phyloP scores from a whole-genome alignment of 2,329 filamentous ascomycete genomes.

The Madurella mycetomatis region DNA sequence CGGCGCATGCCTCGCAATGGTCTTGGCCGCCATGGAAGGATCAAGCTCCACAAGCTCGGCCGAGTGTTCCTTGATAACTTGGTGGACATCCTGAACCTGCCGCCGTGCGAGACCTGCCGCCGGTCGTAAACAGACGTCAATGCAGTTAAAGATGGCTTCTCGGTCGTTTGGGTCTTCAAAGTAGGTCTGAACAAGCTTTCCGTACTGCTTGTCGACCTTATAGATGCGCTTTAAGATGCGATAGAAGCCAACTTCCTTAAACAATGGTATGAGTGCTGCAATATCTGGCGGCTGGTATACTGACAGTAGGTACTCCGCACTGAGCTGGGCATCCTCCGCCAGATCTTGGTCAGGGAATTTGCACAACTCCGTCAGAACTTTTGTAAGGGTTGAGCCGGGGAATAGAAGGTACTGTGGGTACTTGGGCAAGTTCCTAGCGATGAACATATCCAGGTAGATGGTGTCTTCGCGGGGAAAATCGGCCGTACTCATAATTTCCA shows the following conservation, averaged over 20 bases:
- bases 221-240: constrained; percentile 89
- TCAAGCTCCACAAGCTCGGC: constrained; percentile 63
- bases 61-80: constrained; percentile 62
- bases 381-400: constrained; percentile 77
- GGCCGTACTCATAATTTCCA: constrained; percentile 79
- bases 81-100: constrained; percentile 67
- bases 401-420: constrained; percentile 94
- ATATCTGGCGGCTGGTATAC: constrained; percentile 87
- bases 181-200: constrained; percentile 71
- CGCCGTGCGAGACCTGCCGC: constrained; percentile 60
- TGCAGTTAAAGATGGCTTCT: constrained; percentile 70
- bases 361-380: constrained; percentile 77
- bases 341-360: constrained; percentile 75
- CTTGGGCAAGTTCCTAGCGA: constrained; percentile 91
- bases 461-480: constrained; percentile 77
- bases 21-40: constrained; percentile 59
- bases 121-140: constrained; percentile 67
- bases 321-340: constrained; percentile 92
- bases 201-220: constrained; percentile 72
- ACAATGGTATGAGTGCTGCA: constrained; percentile 67
- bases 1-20: constrained; percentile 57
- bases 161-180: constrained; percentile 80
- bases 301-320: constrained; percentile 89
- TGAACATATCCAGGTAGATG: constrained; percentile 97
- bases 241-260: constrained; percentile 78